Conservation (phyloP, 164 flowering plant species). For the Aristolochia californica region DNA sequence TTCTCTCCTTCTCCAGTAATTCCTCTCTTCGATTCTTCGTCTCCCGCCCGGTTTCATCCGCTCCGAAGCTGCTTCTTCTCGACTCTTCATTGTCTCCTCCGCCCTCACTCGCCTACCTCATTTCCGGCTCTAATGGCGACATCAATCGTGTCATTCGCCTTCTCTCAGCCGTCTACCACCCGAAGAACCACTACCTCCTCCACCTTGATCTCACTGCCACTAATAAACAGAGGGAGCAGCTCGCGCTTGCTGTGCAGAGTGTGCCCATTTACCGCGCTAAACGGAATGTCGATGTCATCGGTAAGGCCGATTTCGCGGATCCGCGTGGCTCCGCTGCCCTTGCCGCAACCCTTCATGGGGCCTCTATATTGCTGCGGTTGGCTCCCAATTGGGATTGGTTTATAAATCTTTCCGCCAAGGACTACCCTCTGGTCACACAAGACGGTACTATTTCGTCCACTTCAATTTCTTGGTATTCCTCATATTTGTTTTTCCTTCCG, state of each 20-base stretch:
- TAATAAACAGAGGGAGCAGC: conserved; percentile 33
- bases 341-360: conserved; percentile 65
- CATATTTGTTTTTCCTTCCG: background rate
- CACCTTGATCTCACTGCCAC: conserved; percentile 64
- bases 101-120: conserved; percentile 72
- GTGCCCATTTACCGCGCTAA: conserved; percentile 49
- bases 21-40: conserved; percentile 8
- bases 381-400: conserved; percentile 83
- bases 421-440: conserved; percentile 90
- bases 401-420: conserved; percentile 46
- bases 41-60: conserved; percentile 2
- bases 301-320: conserved; percentile 56
- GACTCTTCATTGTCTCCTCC: conserved; percentile 17
- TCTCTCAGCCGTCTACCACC: conserved; percentile 65
- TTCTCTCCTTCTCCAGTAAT: conserved; percentile 25
- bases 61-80: conserved; percentile 7
- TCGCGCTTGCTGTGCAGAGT: conserved; percentile 44
- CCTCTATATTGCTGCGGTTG: conserved; percentile 52
- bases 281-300: conserved; percentile 64
- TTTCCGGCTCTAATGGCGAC: conserved; percentile 60
- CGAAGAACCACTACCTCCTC: conserved; percentile 65
- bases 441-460: conserved; percentile 55
- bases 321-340: conserved; percentile 49
- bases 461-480: background rate
- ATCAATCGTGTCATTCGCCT: conserved; percentile 50